Evolutionary conservation across 1,284 basidiomycete species (phyloP).

Genomic region (Ustilago trichophora): DNA sequence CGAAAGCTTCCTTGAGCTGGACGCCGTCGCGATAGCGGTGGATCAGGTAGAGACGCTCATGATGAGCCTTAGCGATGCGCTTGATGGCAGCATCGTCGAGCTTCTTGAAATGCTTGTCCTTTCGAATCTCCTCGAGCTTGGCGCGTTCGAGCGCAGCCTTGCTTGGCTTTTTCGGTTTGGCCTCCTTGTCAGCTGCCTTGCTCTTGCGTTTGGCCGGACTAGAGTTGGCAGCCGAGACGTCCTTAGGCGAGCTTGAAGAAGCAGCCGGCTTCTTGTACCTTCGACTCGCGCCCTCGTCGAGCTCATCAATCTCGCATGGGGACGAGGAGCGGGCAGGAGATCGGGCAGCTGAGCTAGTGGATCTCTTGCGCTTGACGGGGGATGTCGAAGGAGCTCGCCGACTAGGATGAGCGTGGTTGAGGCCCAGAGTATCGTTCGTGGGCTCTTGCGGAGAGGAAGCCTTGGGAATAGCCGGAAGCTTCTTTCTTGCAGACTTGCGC

Average conservation of each 20-base stretch:
- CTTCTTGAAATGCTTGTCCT: constrained; percentile 25
- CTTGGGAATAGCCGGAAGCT: constrained; percentile 22
- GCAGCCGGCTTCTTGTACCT: constrained; percentile 17
- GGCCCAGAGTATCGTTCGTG: neutral
- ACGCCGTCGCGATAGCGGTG: constrained; percentile 20
- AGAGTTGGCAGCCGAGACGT: too few relatives aligned
- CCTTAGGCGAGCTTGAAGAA: neutral
- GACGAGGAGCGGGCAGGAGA: neutral
- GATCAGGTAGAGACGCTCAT: constrained; percentile 35
- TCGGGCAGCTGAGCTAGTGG: constrained; percentile 3
- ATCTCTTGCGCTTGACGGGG: constrained; percentile 8
- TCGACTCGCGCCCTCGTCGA: constrained; percentile 20
- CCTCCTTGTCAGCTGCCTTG: constrained; percentile 3
- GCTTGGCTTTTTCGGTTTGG: constrained; percentile 24
- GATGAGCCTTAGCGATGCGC: constrained; percentile 25
- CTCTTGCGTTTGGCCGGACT: constrained; percentile 2
- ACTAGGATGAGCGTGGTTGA: neutral
- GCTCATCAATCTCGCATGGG: constrained; percentile 19
- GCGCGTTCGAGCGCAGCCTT: constrained; percentile 16
- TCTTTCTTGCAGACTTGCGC: constrained; percentile 10
- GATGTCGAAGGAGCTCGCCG: neutral
- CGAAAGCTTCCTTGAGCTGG: constrained; percentile 18
- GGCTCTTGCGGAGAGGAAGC: neutral
- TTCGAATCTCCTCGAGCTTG: constrained; percentile 27
- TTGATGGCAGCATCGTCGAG: constrained; percentile 24